phyloP scores from a whole-genome alignment of 768 basidiomycete species.

The Chalciporus pseudorubinellus region DNA sequence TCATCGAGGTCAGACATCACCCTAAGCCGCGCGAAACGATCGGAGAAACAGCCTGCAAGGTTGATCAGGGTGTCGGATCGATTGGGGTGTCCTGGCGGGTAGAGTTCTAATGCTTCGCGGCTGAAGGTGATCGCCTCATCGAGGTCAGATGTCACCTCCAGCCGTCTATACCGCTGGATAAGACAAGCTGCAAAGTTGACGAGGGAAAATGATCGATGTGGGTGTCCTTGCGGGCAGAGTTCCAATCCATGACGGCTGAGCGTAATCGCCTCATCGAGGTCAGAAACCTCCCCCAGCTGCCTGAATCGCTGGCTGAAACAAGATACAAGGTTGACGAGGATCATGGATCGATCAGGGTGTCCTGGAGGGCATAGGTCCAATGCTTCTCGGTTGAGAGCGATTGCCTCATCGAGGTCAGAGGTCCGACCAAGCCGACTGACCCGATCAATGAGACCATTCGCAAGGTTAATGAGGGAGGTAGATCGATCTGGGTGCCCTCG shows the following conservation, averaged over 20 bases:
- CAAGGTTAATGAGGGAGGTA: background rate
- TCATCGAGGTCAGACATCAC: background rate
- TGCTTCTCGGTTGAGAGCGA: conserved; percentile 3
- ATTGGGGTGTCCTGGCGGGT: background rate
- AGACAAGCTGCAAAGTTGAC: background rate
- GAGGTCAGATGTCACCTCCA: background rate
- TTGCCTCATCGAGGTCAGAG: conserved; percentile 3
- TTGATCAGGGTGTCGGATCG: background rate
- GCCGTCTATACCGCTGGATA: background rate
- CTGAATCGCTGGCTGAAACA: background rate
- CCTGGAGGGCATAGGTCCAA: background rate
- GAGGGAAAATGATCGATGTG: background rate
- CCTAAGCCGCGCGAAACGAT: background rate
- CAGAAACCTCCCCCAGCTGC: background rate
- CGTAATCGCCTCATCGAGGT: too few species aligned
- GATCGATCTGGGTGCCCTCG: background rate
- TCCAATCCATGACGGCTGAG: too few species aligned
- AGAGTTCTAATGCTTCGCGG: background rate
- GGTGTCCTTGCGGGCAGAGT: too few species aligned
- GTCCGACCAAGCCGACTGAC: background rate
- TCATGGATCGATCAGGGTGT: conserved; percentile 6
- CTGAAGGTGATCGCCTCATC: background rate
- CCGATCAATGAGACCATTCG: background rate
- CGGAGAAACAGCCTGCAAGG: background rate
- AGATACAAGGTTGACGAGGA: conserved; percentile 12